A percentile compares a stretch with the other conserved stretches of the same genome.
These are phyloP conservation scores for Cyclostephanos invisitatus DNA, from an alignment of 108 stramenopile species.

Conservation along the genomic window DNA sequence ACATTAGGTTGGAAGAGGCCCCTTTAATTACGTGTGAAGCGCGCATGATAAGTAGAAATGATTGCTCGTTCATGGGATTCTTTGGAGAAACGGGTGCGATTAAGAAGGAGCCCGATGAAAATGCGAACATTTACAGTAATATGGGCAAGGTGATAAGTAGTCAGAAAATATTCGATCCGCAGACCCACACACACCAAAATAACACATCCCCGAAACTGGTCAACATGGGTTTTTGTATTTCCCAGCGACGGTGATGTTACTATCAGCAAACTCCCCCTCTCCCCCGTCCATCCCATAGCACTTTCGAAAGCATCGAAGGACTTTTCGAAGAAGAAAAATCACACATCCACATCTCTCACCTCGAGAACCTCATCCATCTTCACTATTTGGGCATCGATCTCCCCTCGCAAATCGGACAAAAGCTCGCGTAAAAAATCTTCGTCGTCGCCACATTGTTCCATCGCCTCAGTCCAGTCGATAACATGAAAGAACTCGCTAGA, in stretches of 20 bases:
- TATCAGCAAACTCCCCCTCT: neutral
- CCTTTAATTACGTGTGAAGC: conserved; percentile 92
- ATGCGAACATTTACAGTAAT: neutral
- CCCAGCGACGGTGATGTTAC: too few relatives aligned
- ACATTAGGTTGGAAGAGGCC: conserved; percentile 92
- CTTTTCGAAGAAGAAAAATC: neutral
- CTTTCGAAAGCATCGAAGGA: neutral
- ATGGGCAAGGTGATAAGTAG: neutral
- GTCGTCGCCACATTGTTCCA: conserved; percentile 93
- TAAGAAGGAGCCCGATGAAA: conserved; percentile 7
- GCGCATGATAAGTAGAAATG: conserved; percentile 72
- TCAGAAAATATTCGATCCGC: neutral
- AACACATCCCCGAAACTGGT: too few relatives aligned
- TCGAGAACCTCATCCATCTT: conserved; percentile 72
- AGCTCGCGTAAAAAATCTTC: conserved; percentile 90
- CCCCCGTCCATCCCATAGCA: neutral
- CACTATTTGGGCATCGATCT: conserved; percentile 76
- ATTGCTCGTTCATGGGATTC: conserved; percentile 55
- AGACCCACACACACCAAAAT: neutral
- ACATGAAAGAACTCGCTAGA: conserved; percentile 45
- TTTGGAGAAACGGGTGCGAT: conserved; percentile 10
- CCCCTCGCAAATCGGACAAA: conserved; percentile 78
- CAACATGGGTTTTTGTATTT: too few relatives aligned
- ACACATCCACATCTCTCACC: conserved; percentile 40
- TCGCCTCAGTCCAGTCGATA: conserved; percentile 91